phyloP scores from a whole-genome alignment of 441 rosid genomes.

The Jatropha podagrica region DNA sequence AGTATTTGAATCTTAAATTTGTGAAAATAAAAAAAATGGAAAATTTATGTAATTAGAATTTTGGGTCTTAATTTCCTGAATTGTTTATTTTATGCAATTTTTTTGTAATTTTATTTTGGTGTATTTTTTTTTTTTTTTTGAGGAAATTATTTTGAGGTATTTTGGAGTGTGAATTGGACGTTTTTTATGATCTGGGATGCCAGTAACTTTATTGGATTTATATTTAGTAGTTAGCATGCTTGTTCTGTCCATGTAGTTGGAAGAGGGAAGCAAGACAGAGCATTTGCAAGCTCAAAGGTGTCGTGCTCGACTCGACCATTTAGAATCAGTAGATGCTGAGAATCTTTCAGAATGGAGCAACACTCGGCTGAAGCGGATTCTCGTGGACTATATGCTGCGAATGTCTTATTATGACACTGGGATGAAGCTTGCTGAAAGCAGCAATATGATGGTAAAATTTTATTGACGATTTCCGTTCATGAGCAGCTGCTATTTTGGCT shows the following conservation, averaged over 20 bases:
- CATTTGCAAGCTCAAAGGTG: conserved; percentile 79
- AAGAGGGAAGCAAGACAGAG: conserved; percentile 77
- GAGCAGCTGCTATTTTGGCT: not conserved
- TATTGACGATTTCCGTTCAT: conserved; percentile 12
- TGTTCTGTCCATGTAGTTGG: conserved; percentile 48
- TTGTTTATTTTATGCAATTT: not conserved
- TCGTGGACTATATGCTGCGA: conserved; percentile 89
- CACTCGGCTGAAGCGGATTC: conserved; percentile 69
- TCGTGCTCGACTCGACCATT: conserved; percentile 80
- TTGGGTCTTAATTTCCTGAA: not conserved
- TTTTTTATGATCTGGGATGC: not conserved
- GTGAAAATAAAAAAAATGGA: not conserved
- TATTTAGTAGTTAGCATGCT: not conserved
- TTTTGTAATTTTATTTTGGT: not conserved
- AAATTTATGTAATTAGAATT: not conserved
- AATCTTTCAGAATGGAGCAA: conserved; percentile 71
- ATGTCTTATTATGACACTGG: conserved; percentile 86
- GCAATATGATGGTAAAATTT: conserved; percentile 60
- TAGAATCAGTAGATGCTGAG: conserved; percentile 74
- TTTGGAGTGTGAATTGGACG: not conserved
- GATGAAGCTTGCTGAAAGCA: conserved; percentile 64
- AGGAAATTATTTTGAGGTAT: not conserved
- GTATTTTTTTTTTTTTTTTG: too few species aligned
- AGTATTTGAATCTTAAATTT: not conserved
- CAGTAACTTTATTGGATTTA: not conserved